A percentile compares a stretch with the other conserved stretches of the same genome.
Evolutionary conservation across 176 grass and related monocot genomes (phyloP).

Genomic region (Rhipidocladum racemiflorum): DNA sequence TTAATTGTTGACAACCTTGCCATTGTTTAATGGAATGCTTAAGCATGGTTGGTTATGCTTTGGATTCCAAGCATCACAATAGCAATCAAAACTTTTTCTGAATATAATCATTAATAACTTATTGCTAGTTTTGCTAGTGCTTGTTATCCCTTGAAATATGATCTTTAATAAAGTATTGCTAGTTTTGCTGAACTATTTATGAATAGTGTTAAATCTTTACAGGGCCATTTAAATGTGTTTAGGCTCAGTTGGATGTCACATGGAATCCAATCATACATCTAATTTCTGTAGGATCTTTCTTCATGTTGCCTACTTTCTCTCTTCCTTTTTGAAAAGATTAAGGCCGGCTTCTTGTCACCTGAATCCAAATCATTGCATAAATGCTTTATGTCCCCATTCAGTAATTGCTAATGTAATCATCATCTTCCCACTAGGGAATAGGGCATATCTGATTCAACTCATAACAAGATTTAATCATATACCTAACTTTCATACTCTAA

Average conservation of each 20-base stretch:
- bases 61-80: background rate
- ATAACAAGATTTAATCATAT: background rate
- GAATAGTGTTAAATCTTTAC: background rate
- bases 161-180: background rate
- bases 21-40: background rate
- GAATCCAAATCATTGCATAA: slow-evolving; percentile 9
- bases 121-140: background rate
- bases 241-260: background rate
- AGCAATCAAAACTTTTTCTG: background rate
- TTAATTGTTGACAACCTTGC: background rate
- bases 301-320: slow-evolving; percentile 15
- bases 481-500: background rate
- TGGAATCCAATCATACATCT: slow-evolving; percentile 27
- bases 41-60: background rate
- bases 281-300: background rate
- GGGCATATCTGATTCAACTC: background rate
- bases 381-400: slow-evolving; percentile 19
- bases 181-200: background rate
- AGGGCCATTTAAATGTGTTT: background rate
- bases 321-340: background rate
- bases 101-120: background rate
- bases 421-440: slow-evolving; percentile 16
- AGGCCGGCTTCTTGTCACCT: background rate
- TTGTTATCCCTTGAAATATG: background rate
- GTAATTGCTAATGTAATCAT: slow-evolving; percentile 21